Percentiles rank a stretch among this genome's conserved stretches.
These are phyloP conservation scores for Chaetomium sp. DNA, from an alignment of 2,329 filamentous ascomycete species.

Conservation along the genomic window DNA sequence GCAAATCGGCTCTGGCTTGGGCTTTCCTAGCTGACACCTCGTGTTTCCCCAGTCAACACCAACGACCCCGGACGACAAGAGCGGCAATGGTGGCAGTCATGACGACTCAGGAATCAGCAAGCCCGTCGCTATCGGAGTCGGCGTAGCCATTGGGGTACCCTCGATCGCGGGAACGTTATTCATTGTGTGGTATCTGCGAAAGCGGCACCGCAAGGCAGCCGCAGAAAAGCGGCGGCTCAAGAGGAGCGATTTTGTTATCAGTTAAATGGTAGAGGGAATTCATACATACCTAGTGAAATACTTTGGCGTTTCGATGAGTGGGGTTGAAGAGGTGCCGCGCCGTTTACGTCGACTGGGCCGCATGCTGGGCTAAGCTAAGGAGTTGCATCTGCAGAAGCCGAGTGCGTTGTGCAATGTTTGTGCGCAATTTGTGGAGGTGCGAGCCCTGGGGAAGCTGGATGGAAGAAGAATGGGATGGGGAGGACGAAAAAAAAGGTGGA, in stretches of 20 bases:
- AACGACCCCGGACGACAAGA: not conserved
- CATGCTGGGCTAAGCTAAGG: not conserved
- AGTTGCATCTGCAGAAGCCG: not conserved
- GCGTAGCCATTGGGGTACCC: constrained; percentile 23
- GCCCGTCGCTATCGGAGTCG: constrained; percentile 23
- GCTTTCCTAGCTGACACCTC: not conserved
- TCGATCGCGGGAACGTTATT: constrained; percentile 17
- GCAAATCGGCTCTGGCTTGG: not conserved
- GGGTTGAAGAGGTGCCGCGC: not conserved
- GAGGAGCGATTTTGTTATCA: constrained; percentile 24
- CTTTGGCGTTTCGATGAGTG: not conserved
- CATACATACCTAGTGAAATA: not conserved
- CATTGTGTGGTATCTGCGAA: constrained; percentile 19
- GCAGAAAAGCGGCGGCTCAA: constrained; percentile 21
- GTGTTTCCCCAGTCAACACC: constrained; percentile 1
- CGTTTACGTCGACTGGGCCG: not conserved
- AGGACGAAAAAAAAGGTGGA: no score
- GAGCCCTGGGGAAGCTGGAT: no score
- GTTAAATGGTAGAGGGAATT: constrained; percentile 10
- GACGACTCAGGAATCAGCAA: constrained; percentile 14
- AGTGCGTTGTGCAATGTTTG: not conserved
- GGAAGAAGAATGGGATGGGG: no score
- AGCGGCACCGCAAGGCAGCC: constrained; percentile 14
- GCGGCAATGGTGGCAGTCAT: not conserved
- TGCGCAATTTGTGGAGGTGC: not conserved